Evolutionary conservation across 2,329 filamentous ascomycete genomes (phyloP).

Genomic region (Phaeoacremonium minimum): DNA sequence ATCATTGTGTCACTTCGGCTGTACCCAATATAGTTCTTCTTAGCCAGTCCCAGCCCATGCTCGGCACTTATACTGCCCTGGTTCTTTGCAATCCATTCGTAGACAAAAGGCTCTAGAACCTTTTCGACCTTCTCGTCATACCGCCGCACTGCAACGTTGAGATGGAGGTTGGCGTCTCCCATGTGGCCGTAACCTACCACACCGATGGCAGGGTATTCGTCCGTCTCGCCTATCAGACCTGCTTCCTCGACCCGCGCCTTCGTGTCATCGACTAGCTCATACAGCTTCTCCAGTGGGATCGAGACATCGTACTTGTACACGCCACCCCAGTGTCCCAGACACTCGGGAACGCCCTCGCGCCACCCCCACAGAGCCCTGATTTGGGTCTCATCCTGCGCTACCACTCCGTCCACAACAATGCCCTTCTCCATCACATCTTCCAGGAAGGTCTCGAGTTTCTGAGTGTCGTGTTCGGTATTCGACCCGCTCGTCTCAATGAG

Average conservation of each 20-base stretch:
- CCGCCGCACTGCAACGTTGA: conserved; percentile 79
- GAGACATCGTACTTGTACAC: conserved; percentile 99
- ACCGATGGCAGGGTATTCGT: conserved; percentile 73
- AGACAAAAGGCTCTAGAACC: conserved; percentile 88
- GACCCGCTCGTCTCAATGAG: conserved; percentile 94
- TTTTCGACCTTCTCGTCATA: conserved; percentile 88
- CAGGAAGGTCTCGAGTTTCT: conserved; percentile 85
- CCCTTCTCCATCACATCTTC: conserved; percentile 87
- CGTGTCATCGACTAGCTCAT: conserved; percentile 83
- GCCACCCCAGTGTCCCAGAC: conserved; percentile 82
- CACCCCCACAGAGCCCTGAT: conserved; percentile 81
- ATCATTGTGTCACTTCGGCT: conserved; percentile 86
- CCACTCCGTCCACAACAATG: conserved; percentile 82
- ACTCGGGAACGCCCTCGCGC: conserved; percentile 90
- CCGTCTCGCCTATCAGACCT: conserved; percentile 72
- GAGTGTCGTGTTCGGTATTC: conserved; percentile 87
- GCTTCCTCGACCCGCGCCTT: conserved; percentile 66
- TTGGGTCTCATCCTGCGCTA: conserved; percentile 93
- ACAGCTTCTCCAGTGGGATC: conserved; percentile 83
- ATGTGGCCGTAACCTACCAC: conserved; percentile 98
- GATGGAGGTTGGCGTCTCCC: conserved; percentile 92
- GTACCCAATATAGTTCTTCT: conserved; percentile 94
- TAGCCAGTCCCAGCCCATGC: conserved; percentile 88
- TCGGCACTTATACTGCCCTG: conserved; percentile 95
- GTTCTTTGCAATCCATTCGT: conserved; percentile 89